These are phyloP conservation scores for Clonostachys solani DNA, from an alignment of 2,329 filamentous ascomycete genomes.

Conservation along the genomic window DNA sequence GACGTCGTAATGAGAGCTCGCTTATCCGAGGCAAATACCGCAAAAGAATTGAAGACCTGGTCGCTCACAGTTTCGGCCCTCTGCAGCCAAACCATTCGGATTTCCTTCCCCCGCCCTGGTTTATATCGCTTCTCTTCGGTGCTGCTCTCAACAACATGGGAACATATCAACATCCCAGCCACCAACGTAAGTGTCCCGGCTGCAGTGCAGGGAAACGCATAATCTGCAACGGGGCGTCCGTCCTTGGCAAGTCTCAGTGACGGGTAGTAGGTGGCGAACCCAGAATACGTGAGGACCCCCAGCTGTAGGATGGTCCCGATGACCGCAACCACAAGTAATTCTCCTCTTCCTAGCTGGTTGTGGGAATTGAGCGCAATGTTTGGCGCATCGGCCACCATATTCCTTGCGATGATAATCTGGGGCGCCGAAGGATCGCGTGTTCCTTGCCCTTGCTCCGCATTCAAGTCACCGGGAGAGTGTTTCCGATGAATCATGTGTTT, in stretches of 20 bases:
- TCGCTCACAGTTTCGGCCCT: conserved; percentile 14
- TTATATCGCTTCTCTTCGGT: conserved; percentile 12
- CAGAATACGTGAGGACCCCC: conserved; percentile 11
- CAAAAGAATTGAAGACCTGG: conserved; percentile 17
- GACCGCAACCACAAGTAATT: conserved; percentile 5
- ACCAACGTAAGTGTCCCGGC: conserved; percentile 18
- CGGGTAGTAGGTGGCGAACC: conserved; percentile 4
- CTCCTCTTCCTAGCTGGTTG: background rate
- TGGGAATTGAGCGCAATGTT: background rate
- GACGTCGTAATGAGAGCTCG: too few relatives aligned
- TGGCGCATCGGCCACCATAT: background rate
- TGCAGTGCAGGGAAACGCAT: conserved; percentile 8
- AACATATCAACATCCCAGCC: conserved; percentile 18
- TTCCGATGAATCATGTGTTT: background rate
- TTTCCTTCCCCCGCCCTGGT: background rate
- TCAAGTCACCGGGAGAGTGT: background rate
- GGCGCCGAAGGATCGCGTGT: background rate
- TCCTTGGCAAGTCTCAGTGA: conserved; percentile 5
- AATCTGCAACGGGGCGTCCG: conserved; percentile 1
- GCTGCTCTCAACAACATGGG: conserved; percentile 21
- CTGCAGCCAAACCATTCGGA: conserved; percentile 20
- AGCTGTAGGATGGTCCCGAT: conserved; percentile 13
- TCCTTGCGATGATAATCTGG: background rate
- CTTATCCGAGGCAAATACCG: conserved; percentile 8
- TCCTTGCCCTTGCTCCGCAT: background rate